Conservation (phyloP, 148 eudicot genomes). For the Heliamphora exappendiculata region DNA sequence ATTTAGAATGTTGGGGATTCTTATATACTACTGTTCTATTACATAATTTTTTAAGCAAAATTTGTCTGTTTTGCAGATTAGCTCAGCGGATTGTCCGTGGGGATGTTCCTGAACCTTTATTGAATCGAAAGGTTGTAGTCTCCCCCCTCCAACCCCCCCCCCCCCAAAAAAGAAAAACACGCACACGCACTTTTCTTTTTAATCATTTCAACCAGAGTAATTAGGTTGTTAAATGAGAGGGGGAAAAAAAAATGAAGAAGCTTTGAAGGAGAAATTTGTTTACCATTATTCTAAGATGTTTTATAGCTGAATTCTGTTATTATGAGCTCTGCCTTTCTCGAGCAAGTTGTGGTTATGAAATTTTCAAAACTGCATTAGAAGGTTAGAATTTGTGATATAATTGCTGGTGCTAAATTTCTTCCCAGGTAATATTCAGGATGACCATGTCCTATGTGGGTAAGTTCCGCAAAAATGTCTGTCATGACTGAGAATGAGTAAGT, state of each 20-base stretch:
- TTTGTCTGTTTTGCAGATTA: constrained; percentile 48
- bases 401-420: neutral
- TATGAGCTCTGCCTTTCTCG: neutral
- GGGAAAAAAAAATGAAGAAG: neutral
- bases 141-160: no score
- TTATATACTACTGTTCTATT: no score
- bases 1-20: neutral
- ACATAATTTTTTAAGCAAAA: neutral
- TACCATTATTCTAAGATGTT: neutral
- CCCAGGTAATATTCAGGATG: neutral
- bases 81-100: constrained; percentile 97
- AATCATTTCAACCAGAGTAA: constrained; percentile 3
- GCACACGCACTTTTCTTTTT: neutral
- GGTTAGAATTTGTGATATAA: neutral
- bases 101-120: constrained; percentile 94
- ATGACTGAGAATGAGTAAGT: neutral
- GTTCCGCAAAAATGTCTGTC: neutral
- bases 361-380: neutral
- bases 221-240: constrained; percentile 1
- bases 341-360: neutral
- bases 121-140: constrained; percentile 77
- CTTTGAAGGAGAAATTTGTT: neutral
- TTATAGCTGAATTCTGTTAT: neutral
- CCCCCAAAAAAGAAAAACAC: no score
- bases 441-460: neutral